Base-by-base conservation (phyloP, 306 rosid genomes). In the Cercis canadensis region DNA sequence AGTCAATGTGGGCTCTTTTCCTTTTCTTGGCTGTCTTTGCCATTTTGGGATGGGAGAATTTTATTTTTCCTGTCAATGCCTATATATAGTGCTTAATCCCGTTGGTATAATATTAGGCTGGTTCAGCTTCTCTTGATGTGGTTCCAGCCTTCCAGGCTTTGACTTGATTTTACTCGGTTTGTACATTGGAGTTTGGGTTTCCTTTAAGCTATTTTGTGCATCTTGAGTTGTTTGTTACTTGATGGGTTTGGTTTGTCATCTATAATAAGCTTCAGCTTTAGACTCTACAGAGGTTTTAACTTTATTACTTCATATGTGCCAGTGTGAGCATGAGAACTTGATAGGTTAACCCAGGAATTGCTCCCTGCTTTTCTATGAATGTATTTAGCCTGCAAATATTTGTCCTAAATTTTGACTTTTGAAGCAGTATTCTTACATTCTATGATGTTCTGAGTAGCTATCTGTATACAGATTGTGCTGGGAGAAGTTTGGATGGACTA, bases 401-500 rank as follows among this genome's bases (percentile, higher is more conserved):
- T 57, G 45, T 57, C 19, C 11, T 24, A 66, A 14, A 72, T 32
- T 50, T 64, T 70, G 21, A 43, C 50, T 43, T 72, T 29, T 29
- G 46, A 50, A 37, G 51, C 43, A 47, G 44, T 31, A 14, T 71
- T 40, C 67, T 47, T 14, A 17, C 53, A 39, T 41, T 65, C 50
- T 59, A 50, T 49, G 45, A 37, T 18, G 44, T 57, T 60, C 79
- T 75, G 41, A 69, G 21, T 50, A 43, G 50, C 54, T 78, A 70
- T 72, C 52, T 68, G 68, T 39, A 4, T 39, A 57, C 87, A 93
- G 98, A 84, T 85, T 93, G 76, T 93, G 98, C 75, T 93, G 92
- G 90, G 98, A 90, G 78, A 93, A 88, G 83, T 93, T 93, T 74
- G 93, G 97, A 55, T 93, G 98, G 98, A 83, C 80, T 60, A 83